These are phyloP conservation scores for Yamadazyma taylorii DNA, from an alignment of 1,139 yeast genomes.

Conservation along the genomic window DNA sequence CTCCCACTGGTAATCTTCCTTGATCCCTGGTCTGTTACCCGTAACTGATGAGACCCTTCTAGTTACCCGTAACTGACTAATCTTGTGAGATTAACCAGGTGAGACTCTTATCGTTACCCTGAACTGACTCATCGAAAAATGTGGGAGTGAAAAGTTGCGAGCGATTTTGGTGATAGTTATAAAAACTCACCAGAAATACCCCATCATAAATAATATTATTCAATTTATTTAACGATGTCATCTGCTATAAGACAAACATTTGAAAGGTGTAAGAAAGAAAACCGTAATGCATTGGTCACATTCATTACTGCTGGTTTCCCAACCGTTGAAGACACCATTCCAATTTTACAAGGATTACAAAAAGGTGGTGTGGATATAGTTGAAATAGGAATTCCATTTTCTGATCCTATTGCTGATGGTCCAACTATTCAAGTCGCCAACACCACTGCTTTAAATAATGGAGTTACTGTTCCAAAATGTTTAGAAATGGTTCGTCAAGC, in stretches of 20 bases:
- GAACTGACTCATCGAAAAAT: slow-evolving; percentile 31
- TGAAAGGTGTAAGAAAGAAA: slow-evolving; percentile 65
- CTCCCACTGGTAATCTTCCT: too few species aligned
- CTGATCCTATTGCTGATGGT: slow-evolving; percentile 99
- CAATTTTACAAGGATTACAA: slow-evolving; percentile 83
- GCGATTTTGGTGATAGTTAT: slow-evolving; percentile 1
- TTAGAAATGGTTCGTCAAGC: slow-evolving; percentile 74
- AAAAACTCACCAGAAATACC: not conserved
- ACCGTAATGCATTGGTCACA: slow-evolving; percentile 86
- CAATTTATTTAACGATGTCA: slow-evolving; percentile 47
- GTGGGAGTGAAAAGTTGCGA: too few species aligned
- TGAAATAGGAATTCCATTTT: slow-evolving; percentile 93
- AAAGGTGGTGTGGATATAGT: slow-evolving; percentile 94
- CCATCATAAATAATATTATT: not conserved
- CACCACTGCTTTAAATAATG: slow-evolving; percentile 74
- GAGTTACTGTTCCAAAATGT: slow-evolving; percentile 68
- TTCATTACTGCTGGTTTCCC: slow-evolving; percentile 97
- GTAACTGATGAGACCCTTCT: too few species aligned
- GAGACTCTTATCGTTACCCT: slow-evolving; percentile 24
- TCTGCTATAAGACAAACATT: slow-evolving; percentile 68
- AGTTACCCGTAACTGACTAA: too few species aligned
- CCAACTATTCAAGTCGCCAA: slow-evolving; percentile 93
- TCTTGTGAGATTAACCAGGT: too few species aligned
- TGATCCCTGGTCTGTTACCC: too few species aligned
- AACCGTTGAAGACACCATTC: slow-evolving; percentile 79